These are phyloP conservation scores for Craterostigma plantagineum DNA, from an alignment of 257 asterid species.

Conservation along the genomic window DNA sequence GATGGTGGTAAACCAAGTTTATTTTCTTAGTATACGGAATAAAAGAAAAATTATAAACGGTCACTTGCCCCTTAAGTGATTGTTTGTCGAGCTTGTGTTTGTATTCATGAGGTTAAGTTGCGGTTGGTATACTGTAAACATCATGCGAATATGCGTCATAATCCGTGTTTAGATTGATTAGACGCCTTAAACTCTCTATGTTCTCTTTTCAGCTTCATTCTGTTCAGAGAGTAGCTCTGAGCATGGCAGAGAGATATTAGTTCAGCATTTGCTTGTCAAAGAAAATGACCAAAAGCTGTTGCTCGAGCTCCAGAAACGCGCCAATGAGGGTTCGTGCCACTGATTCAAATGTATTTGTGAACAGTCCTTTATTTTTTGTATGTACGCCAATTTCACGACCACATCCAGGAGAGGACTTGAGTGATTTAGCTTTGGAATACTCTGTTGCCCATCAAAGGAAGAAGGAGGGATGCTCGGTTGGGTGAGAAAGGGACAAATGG, in stretches of 20 bases:
- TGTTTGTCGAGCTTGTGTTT: no score
- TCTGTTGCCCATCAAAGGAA: slow-evolving; percentile 91
- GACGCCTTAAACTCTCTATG: slow-evolving; percentile 6
- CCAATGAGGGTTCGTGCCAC: slow-evolving; percentile 34
- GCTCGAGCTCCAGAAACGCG: slow-evolving; percentile 60
- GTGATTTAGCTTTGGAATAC: slow-evolving; percentile 81
- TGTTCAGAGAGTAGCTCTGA: slow-evolving; percentile 35
- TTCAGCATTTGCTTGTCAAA: slow-evolving; percentile 89
- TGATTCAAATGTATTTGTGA: no score
- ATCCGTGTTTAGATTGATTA: neutral
- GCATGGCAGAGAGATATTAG: slow-evolving; percentile 58
- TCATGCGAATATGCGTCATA: no score
- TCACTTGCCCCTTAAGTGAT: no score
- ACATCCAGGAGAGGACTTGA: slow-evolving; percentile 80
- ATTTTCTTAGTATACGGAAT: no score
- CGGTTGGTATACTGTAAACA: no score
- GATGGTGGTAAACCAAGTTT: no score
- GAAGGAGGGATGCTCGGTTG: slow-evolving; percentile 99
- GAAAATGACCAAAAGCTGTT: slow-evolving; percentile 74
- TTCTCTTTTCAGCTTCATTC: slow-evolving; percentile 40
- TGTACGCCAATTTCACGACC: slow-evolving; percentile 5
- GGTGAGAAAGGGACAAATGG: slow-evolving; percentile 99
- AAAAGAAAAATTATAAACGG: no score
- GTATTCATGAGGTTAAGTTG: no score
- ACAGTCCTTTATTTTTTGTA: neutral